Conservation (phyloP, 1,284 basidiomycete species). For the Austroboletus novae-zelandiae region DNA sequence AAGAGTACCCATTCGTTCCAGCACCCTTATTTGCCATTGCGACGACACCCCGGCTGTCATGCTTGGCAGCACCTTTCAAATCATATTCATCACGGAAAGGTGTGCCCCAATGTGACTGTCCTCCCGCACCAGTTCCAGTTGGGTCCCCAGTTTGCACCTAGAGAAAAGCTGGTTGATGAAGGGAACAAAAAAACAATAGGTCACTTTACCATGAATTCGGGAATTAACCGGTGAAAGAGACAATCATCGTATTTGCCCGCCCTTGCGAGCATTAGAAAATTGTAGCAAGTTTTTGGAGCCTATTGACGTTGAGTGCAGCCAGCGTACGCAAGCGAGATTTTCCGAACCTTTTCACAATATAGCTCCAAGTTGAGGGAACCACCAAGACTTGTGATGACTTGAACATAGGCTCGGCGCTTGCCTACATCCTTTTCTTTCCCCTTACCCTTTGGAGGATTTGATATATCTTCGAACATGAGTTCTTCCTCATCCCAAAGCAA, state of each 20-base stretch:
- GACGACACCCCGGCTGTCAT: constrained; percentile 76
- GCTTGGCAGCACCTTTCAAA: constrained; percentile 80
- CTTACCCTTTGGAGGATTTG: constrained; percentile 72
- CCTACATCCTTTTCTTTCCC: constrained; percentile 90
- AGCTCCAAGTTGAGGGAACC: constrained; percentile 88
- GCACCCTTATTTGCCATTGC: constrained; percentile 94
- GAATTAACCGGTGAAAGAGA: constrained; percentile 91
- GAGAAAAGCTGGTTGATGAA: neutral
- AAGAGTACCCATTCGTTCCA: constrained; percentile 70
- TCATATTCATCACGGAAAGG: constrained; percentile 94
- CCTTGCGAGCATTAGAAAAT: constrained; percentile 90
- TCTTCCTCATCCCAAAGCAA: constrained; percentile 93
- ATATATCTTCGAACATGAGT: constrained; percentile 89
- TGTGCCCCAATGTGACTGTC: constrained; percentile 92
- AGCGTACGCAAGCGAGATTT: neutral
- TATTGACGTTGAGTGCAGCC: constrained; percentile 29
- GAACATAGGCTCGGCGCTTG: constrained; percentile 87
- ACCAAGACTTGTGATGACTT: constrained; percentile 88
- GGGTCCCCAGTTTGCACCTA: constrained; percentile 96
- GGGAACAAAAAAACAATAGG: neutral
- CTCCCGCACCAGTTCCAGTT: constrained; percentile 92
- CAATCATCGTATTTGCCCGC: constrained; percentile 88
- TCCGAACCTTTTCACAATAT: constrained; percentile 78
- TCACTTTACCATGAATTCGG: constrained; percentile 87
- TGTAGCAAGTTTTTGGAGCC: constrained; percentile 98